phyloP scores from a whole-genome alignment of 2,329 filamentous ascomycete genomes.

The Pleurostoma richardsiae region DNA sequence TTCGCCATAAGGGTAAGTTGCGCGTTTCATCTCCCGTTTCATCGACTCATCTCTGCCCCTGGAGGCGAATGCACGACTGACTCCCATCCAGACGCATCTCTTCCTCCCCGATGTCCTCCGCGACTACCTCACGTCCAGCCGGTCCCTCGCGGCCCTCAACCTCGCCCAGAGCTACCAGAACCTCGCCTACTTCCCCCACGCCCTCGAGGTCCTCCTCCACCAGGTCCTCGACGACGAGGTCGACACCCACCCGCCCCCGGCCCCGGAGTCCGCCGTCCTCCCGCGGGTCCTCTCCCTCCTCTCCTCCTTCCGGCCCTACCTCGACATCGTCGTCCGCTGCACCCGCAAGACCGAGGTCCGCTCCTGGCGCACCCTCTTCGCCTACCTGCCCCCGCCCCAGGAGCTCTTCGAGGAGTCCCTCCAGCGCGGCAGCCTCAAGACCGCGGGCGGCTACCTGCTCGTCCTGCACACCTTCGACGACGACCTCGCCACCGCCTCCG shows the following conservation, averaged over 20 bases:
- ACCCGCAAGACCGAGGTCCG: conserved; percentile 94
- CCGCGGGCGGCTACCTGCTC: conserved; percentile 92
- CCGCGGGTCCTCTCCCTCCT: conserved; percentile 58
- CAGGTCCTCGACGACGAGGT: conserved; percentile 93
- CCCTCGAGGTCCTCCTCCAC: conserved; percentile 85
- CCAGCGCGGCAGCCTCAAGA: conserved; percentile 80
- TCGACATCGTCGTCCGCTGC: conserved; percentile 94
- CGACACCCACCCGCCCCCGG: conserved; percentile 56
- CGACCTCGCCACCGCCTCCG: conserved; percentile 62
- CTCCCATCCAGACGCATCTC: conserved; percentile 66
- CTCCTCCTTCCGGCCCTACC: conserved; percentile 76
- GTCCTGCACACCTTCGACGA: conserved; percentile 81
- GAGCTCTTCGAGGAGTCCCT: conserved; percentile 92
- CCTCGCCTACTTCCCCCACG: conserved; percentile 88
- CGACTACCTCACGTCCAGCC: conserved; percentile 70
- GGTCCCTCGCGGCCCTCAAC: conserved; percentile 73
- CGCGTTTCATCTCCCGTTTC: neutral
- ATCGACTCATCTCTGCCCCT: conserved; percentile 4
- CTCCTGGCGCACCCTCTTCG: conserved; percentile 91
- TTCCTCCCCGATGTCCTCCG: conserved; percentile 86
- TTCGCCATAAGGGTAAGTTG: conserved; percentile 78
- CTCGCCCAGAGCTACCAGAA: conserved; percentile 81
- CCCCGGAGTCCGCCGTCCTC: conserved; percentile 59
- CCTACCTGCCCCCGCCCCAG: conserved; percentile 82
- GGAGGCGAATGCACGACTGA: conserved; percentile 1